Evolutionary conservation across 2,329 filamentous ascomycete species (phyloP), one percentile per base, ranked within the genome.

Genomic region (Cladobotryum mycophilum): DNA sequence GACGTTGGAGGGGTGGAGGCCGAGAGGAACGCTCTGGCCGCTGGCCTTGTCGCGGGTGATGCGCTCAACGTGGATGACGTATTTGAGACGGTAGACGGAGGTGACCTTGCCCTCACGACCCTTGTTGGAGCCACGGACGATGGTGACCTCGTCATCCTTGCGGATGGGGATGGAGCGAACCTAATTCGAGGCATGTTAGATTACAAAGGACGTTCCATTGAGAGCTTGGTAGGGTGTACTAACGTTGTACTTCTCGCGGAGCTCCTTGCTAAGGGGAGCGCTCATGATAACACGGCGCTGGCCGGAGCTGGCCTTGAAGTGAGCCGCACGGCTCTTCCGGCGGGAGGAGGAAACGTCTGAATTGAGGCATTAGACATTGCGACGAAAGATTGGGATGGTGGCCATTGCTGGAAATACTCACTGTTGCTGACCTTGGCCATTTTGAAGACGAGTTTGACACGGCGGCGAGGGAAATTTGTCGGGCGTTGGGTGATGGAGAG

Each of bases 201-300:
- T 8, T n/a, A n/a, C 35, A 25, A 15, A 5, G 4, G 41, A 17
- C 4, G 25, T 22, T 15, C 11, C 3, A 14, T 7, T 14, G 14
- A 42, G 3, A 20, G 11, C 15, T 40, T 4, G 17, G 11, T 20
- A 13, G 9, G 11, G 17, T 4, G 43, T 51, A 72, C 87, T 63
- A 82, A 96, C 93, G 76, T 95, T 95, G 88, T 99, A 88, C 85
- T 99, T 93, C 79, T 96, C 91, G 72, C 90, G 86, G 72, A 99
- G 85, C 81, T 99, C 93, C 83, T 96, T 95, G 81, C 82, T 88
- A 64, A 96, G 83, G 67, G 89, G 88, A 64, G 93, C 91, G 80
- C 87, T 92, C 91, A 99, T 96, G 80, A 96, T 96, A 67, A 86
- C 82, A 73, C 93, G 89, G 76, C 93, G 91, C 72, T 89, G 82